A percentile compares a stretch with the other conserved stretches of the same genome.
These are phyloP conservation scores for Rubus idaeus DNA, from an alignment of 306 rosid genomes.

Conservation along the genomic window DNA sequence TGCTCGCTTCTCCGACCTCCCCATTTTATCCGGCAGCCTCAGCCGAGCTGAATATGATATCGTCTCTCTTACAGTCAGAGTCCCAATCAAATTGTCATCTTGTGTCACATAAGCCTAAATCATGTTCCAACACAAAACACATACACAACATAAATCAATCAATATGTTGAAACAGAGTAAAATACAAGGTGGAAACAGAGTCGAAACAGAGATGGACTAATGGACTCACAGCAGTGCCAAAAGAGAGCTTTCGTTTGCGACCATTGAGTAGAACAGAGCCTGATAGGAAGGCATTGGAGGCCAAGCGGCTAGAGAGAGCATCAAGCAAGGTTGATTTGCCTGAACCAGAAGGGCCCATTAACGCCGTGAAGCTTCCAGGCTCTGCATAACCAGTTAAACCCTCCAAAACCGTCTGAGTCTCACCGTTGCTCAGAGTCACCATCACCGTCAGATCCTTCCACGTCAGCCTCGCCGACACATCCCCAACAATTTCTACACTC, in stretches of 20 bases:
- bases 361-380: conserved; percentile 86
- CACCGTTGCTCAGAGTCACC: conserved; percentile 78
- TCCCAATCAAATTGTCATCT: conserved; percentile 95
- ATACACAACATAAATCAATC: not conserved
- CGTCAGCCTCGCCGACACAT: conserved; percentile 86
- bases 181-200: not conserved
- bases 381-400: conserved; percentile 89
- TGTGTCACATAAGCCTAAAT: conserved; percentile 96
- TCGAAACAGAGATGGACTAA: conserved; percentile 25
- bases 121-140: not conserved
- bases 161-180: not conserved
- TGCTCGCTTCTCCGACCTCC: conserved; percentile 67
- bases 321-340: conserved; percentile 95
- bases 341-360: conserved; percentile 98
- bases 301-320: conserved; percentile 93
- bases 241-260: conserved; percentile 87
- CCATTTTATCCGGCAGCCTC: conserved; percentile 77
- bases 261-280: conserved; percentile 91
- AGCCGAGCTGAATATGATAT: conserved; percentile 80
- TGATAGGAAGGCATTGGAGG: conserved; percentile 81
- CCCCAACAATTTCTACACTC: conserved; percentile 60
- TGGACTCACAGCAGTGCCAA: conserved; percentile 82
- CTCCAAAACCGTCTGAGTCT: conserved; percentile 79
- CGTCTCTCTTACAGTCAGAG: conserved; percentile 83
- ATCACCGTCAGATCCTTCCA: conserved; percentile 97